Evolutionary conservation across 768 basidiomycete genomes (phyloP), one percentile per base, ranked within the genome.

Genomic region (Austroboletus eburneus): DNA sequence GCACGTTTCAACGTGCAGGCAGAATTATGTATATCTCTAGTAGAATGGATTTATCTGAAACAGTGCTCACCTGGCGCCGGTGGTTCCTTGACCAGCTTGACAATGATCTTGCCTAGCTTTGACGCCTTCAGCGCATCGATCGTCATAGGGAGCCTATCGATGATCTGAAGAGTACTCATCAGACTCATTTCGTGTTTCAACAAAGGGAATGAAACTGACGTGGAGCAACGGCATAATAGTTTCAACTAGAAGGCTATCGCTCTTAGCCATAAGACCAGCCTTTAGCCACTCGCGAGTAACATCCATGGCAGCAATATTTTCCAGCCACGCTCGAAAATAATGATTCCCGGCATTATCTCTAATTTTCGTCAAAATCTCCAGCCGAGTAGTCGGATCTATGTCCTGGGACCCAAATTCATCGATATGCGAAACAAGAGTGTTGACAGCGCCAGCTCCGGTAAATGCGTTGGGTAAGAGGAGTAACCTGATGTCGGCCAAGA

Each of bases 201-300:
- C 13, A 46, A 43, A 29, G 49, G 37, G 43, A 45, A 50, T 56
- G 44, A 55, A 56, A 80, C 89, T 73, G 69, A 91, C 90, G 69
- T 91, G 87, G 42, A 92, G 71, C 56, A 91, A 71, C 25, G 89
- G 89, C 90, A 91, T 92, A 46, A 84, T 80, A 5, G 87, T 90
- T 62, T 89, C 85, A 42, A 78, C 75, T 48, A 83, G 62, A 50
- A 75, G 68, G 45, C 61, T 70, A 46, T 83, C 81, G 46, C 62
- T 70, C 50, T 79, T 80, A 39, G 73, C 77, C 23, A 74, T 72
- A 47, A 80, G 77, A 20, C 78, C 85, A 2, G 83, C 73, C 68
- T 83, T 87, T 49, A 92, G 68, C 90, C 90, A 92, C 55, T 87
- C 86, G 40, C 86, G 77, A 35, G 86, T 79, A 29, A 91, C 75